Evolutionary conservation across 2,329 filamentous ascomycete genomes (phyloP), one percentile per base, ranked within the genome.

Genomic region (Phialophora verrucosa): DNA sequence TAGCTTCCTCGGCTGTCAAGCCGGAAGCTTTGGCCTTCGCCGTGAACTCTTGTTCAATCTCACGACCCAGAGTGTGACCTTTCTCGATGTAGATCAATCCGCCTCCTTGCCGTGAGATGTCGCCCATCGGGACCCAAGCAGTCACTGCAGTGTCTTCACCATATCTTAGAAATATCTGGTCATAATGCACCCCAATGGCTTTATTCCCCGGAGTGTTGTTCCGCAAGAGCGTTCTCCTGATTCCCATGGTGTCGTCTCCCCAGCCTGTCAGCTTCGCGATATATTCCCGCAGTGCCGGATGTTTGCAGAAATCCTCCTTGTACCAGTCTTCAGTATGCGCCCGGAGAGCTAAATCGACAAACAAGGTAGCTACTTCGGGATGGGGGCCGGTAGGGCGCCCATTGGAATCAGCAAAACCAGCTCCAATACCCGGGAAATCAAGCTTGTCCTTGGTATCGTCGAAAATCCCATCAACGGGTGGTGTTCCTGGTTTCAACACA

Each of bases 181-280:
- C 85, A 70, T 87, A 87, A 67, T 88, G 85, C 2, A 88, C 85
- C 0, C 85, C 85, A 66, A 87, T 87, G 0, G 85, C 84, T 68
- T 84, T 84, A 57, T 83, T 85, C 0, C 81, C 80, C 0, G 85
- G 85, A 0, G 83, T 83, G 69, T 87, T 87, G 68, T 87, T 87
- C 44, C 85, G 76, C 60, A 88, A 73, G 11, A 87, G 73, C 1
- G 83, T 85, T 35, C 85, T 76, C 7, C 79, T 75, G 3, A 85
- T 75, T 5, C 71, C 76, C 3, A 85, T 73, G 0, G 83, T 84
- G 50, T 81, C 73, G 0, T 82, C 78, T 0, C 79, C 82, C 86
- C 86, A 88, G 0, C 82, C 83, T 0, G 82, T 85, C 54, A 88
- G 79, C 4, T 75, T 75, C 0, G 82, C 79, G 20, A 88, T 76